Conservation (phyloP, 1,284 basidiomycete species). For the Xanthoconium separans region DNA sequence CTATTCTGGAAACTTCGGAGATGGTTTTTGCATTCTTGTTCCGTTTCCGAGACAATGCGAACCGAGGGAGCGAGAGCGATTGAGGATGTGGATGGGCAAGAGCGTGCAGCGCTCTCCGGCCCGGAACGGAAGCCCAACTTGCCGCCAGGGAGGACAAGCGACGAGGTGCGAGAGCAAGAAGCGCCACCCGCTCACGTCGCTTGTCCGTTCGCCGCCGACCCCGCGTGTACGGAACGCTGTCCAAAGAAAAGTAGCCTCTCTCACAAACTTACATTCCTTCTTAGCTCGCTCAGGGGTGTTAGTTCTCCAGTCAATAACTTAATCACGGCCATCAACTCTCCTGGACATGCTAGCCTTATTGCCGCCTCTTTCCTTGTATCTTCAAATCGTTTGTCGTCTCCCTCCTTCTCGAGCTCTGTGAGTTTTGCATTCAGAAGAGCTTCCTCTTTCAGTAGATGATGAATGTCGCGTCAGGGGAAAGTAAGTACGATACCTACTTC, state of each 20-base stretch:
- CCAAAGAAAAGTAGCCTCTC: no score
- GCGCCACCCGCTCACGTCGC: no score
- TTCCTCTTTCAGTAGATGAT: conserved; percentile 79
- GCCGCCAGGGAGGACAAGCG: conserved; percentile 69
- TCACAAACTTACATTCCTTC: conserved; percentile 77
- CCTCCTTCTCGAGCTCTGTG: conserved; percentile 67
- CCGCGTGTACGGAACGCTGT: no score
- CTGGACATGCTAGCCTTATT: conserved; percentile 59
- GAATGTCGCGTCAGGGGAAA: neutral
- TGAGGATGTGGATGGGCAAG: no score
- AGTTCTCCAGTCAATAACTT: conserved; percentile 94
- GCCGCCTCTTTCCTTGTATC: conserved; percentile 86
- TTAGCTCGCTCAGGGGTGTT: conserved; percentile 75
- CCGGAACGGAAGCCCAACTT: no score
- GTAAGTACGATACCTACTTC: conserved; percentile 55
- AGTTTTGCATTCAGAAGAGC: conserved; percentile 71
- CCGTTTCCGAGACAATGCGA: no score
- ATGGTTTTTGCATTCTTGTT: conserved; percentile 95
- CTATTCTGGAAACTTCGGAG: conserved; percentile 99
- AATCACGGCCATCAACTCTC: conserved; percentile 44
- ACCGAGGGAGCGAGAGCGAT: no score
- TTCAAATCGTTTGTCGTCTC: conserved; percentile 74
- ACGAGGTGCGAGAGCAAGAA: no score
- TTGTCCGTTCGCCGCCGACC: no score
- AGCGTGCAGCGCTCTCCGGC: no score